These are phyloP conservation scores for Cucumis hystrix DNA, from an alignment of 306 rosid species.

Conservation along the genomic window DNA sequence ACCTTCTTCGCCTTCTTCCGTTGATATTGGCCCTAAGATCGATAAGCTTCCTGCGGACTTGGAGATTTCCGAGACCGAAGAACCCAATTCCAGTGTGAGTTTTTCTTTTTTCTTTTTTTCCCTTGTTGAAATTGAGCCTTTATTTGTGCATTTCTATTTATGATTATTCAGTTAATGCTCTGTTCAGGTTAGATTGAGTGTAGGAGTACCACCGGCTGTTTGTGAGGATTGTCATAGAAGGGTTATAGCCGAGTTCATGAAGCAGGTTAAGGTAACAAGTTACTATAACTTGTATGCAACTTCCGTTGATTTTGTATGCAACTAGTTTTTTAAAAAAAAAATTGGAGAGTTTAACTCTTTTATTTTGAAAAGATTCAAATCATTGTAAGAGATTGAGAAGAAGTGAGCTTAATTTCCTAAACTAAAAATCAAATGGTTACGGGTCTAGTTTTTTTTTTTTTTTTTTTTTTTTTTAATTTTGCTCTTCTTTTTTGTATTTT, in stretches of 20 bases:
- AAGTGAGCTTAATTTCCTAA: too few species aligned
- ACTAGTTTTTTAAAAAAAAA: not conserved
- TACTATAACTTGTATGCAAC: not conserved
- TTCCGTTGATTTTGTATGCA: not conserved
- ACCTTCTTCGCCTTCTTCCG: constrained; percentile 34
- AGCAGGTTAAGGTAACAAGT: constrained; percentile 53
- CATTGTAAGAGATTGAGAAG: too few species aligned
- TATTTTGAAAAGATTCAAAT: too few species aligned
- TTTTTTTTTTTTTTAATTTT: too few species aligned
- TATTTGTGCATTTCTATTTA: too few species aligned
- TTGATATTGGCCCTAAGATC: constrained; percentile 16
- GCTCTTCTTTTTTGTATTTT: not conserved
- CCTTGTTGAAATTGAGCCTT: not conserved
- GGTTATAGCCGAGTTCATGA: constrained; percentile 60
- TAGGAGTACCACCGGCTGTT: constrained; percentile 68
- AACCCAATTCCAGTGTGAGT: constrained; percentile 62
- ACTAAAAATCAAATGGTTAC: too few species aligned
- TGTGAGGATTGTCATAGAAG: constrained; percentile 69
- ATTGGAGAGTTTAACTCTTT: too few species aligned
- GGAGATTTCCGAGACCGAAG: constrained; percentile 42
- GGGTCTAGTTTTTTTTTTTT: not conserved
- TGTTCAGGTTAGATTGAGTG: constrained; percentile 64
- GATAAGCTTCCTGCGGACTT: constrained; percentile 56
- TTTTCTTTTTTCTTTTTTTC: not conserved
- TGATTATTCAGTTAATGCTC: not conserved